These are phyloP conservation scores for Sophora flavescens DNA, from an alignment of 306 rosid genomes.

Conservation along the genomic window DNA sequence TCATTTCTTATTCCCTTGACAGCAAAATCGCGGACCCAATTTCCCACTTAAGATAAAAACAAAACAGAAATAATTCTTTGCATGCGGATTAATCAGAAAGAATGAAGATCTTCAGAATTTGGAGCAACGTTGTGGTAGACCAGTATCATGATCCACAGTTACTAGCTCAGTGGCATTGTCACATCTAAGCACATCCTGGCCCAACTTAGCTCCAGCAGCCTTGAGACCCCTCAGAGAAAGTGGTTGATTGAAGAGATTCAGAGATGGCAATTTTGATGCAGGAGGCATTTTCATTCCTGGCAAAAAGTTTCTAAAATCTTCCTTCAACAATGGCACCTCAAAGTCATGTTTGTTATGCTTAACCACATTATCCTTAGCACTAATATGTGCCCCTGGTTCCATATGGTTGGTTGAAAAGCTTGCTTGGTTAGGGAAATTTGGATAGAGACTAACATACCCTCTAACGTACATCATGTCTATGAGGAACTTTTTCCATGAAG, in stretches of 20 bases:
- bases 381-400: constrained; percentile 99
- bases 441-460: constrained; percentile 93
- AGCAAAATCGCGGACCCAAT: constrained; percentile 40
- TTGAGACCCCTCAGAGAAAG: constrained; percentile 87
- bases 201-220: constrained; percentile 90
- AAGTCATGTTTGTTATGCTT: constrained; percentile 83
- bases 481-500: constrained; percentile 97
- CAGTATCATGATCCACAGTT: constrained; percentile 73
- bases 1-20: constrained; percentile 41
- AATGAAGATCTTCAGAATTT: constrained; percentile 62
- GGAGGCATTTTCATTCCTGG: constrained; percentile 83
- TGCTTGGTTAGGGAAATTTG: constrained; percentile 89
- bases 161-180: constrained; percentile 80
- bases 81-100: constrained; percentile 33
- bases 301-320: constrained; percentile 65
- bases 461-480: constrained; percentile 98
- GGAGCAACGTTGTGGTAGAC: constrained; percentile 75
- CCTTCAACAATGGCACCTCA: constrained; percentile 87
- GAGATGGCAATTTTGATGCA: constrained; percentile 78
- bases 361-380: constrained; percentile 84
- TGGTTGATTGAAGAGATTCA: constrained; percentile 88
- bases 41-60: constrained; percentile 34
- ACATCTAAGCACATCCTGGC: constrained; percentile 87
- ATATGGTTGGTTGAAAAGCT: constrained; percentile 97
- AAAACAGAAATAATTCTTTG: constrained; percentile 35